Evolutionary conservation across 495 filamentous ascomycete species (phyloP), one percentile per base, ranked within the genome.

Genomic region (Tetracladium setigerum): DNA sequence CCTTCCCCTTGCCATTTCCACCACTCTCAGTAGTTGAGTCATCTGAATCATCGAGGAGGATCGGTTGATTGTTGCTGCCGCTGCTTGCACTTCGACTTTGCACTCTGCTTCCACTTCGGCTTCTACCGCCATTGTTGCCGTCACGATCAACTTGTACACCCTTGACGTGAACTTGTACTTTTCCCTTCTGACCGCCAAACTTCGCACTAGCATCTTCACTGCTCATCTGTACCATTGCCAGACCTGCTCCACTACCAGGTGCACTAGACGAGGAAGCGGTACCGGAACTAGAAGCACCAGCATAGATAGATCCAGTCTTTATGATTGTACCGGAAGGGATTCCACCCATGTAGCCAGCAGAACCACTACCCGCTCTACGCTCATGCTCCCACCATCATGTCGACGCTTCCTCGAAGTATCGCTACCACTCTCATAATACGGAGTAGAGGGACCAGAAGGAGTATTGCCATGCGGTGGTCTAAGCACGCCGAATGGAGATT

Each of bases 191-290:
- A 27, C 3, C 22, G 22, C 22, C 13, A 18, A 31, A 49, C 19
- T 43, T 49, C 12, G 11, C 17, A 16, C 38, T 40, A 15, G 47
- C 47, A 22, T 42, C 32, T 30, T 42, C 30, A 30, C 38, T 13
- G 38, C 19, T 18, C 6, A 42, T 38, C 6, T 37, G 32, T 2
- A 37, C 14, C 47, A 49, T 49, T 2, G 36, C 47, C 13, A 40
- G 12, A 12, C 17, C 38, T 4, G 40, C 5, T 5, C 9, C 9
- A 40, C 18, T 22, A 8, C 27, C 14, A 13, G 1, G 22, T 14
- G 8, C 15, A 32, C 34, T 37, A n/a, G 37, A 41, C 2, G 38
- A 16, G 4, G 35, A 34, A 27, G 27, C 24, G 37, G n/a, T 37
- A 37, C 46, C 41, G 22, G 16, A 10, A 18, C 18, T 5, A 43